Conservation (phyloP, 2,329 filamentous ascomycete species). For the Aspergillus aculeatus region DNA sequence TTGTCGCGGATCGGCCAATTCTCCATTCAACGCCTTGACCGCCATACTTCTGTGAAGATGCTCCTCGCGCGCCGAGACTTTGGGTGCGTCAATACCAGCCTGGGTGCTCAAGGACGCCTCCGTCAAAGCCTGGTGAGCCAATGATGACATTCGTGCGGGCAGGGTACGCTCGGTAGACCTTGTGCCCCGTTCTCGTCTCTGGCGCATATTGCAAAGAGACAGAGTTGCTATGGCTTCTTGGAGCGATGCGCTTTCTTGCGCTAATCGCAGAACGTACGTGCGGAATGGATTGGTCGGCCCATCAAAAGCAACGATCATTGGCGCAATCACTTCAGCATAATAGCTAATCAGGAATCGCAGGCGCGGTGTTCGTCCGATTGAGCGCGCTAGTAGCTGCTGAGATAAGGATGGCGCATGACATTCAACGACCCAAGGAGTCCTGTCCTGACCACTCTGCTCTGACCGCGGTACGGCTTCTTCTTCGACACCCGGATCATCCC, state of each 20-base stretch:
- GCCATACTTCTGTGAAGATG: conserved; percentile 81
- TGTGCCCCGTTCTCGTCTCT: conserved; percentile 62
- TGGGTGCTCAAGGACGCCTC: conserved; percentile 37
- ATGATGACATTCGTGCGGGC: conserved; percentile 50
- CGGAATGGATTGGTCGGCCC: conserved; percentile 82
- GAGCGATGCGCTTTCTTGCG: conserved; percentile 74
- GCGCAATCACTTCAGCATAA: conserved; percentile 88
- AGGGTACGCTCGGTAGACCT: conserved; percentile 53
- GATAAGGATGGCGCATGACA: conserved; percentile 34
- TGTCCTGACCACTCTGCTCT: background rate
- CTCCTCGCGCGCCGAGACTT: conserved; percentile 71
- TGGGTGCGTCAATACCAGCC: conserved; percentile 46
- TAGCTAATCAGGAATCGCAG: conserved; percentile 90
- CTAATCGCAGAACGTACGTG: conserved; percentile 75
- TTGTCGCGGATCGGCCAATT: conserved; percentile 72
- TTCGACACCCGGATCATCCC: background rate
- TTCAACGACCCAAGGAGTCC: conserved; percentile 13
- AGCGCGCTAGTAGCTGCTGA: conserved; percentile 41
- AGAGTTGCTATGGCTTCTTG: conserved; percentile 90
- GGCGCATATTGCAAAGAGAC: conserved; percentile 83
- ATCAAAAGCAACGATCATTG: conserved; percentile 88
- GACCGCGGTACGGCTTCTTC: background rate
- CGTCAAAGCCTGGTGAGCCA: conserved; percentile 46
- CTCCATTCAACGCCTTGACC: conserved; percentile 77
- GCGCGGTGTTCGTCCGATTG: conserved; percentile 66